These are phyloP conservation scores for Monosporascus sp. DNA, from an alignment of 2,329 filamentous ascomycete genomes.

Conservation along the genomic window DNA sequence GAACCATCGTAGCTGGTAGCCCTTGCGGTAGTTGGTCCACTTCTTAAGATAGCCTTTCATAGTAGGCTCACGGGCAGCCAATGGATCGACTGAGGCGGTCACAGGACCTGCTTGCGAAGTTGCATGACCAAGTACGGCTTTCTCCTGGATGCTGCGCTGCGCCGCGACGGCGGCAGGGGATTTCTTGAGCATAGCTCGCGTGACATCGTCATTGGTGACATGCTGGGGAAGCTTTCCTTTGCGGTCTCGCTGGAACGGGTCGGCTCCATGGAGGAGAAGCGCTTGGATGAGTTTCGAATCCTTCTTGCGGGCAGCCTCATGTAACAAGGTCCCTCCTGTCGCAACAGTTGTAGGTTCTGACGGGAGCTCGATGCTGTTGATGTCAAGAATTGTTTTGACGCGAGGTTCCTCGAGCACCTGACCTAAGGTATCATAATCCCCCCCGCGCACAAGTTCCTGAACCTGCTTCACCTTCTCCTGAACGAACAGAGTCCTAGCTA, in stretches of 20 bases:
- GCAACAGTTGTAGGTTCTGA: constrained; percentile 74
- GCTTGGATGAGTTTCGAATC: constrained; percentile 86
- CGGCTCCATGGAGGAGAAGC: constrained; percentile 86
- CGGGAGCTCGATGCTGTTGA: constrained; percentile 85
- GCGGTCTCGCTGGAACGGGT: constrained; percentile 90
- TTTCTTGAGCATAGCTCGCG: constrained; percentile 81
- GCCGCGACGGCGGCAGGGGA: constrained; percentile 92
- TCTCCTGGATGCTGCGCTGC: constrained; percentile 93
- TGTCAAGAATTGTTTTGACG: constrained; percentile 81
- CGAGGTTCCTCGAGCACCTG: constrained; percentile 78
- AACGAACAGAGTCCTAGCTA: constrained; percentile 83
- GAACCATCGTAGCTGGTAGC: constrained; percentile 96
- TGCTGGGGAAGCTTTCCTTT: constrained; percentile 95
- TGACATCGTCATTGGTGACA: constrained; percentile 90
- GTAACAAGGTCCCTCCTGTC: constrained; percentile 83
- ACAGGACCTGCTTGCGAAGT: constrained; percentile 50
- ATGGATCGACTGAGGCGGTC: constrained; percentile 51
- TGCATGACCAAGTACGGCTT: constrained; percentile 80
- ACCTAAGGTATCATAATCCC: constrained; percentile 74
- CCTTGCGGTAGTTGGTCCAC: constrained; percentile 98
- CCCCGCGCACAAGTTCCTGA: constrained; percentile 67
- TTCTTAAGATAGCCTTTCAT: constrained; percentile 99
- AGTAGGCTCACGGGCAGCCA: constrained; percentile 82
- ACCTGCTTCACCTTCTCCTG: constrained; percentile 82
- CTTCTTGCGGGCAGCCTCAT: constrained; percentile 85